Conservation (phyloP, 2,329 filamentous ascomycete genomes). For the Alternaria burnsii region DNA sequence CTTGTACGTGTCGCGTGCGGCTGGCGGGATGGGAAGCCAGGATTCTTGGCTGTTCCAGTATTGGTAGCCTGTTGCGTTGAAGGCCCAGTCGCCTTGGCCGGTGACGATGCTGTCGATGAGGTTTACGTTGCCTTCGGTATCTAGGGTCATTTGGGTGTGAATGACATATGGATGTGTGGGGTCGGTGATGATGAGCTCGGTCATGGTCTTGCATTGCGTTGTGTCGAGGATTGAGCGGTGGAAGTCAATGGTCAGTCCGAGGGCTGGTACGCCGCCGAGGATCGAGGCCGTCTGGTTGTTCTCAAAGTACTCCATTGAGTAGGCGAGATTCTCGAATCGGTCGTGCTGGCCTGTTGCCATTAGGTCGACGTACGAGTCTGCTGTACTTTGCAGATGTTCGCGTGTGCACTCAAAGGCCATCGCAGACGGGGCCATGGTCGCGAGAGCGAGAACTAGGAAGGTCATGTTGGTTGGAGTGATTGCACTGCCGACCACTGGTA, state of each 20-base stretch:
- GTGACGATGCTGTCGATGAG: conserved; percentile 38
- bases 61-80: conserved; percentile 36
- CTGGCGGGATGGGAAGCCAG: conserved; percentile 28
- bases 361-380: conserved; percentile 15
- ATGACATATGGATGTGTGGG: conserved; percentile 36
- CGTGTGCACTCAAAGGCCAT: conserved; percentile 21
- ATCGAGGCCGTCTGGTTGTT: conserved; percentile 26
- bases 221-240: conserved; percentile 32
- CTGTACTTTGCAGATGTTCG: conserved; percentile 11
- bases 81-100: conserved; percentile 39
- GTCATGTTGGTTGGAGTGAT: conserved; percentile 2
- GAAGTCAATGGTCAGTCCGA: conserved; percentile 26
- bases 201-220: conserved; percentile 36
- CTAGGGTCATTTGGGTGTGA: conserved; percentile 33
- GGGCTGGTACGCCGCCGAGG: conserved; percentile 25
- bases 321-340: conserved; percentile 25
- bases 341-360: conserved; percentile 28
- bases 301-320: conserved; percentile 31
- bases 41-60: conserved; percentile 26
- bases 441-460: not conserved
- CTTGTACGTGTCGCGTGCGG: conserved; percentile 19
- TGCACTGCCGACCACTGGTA: not conserved
- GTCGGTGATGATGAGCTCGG: conserved; percentile 33
- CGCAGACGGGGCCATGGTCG: not conserved
- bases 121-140: conserved; percentile 17